These are phyloP conservation scores for Monosporascus sp. DNA, from an alignment of 2,329 filamentous ascomycete genomes.

Conservation along the genomic window DNA sequence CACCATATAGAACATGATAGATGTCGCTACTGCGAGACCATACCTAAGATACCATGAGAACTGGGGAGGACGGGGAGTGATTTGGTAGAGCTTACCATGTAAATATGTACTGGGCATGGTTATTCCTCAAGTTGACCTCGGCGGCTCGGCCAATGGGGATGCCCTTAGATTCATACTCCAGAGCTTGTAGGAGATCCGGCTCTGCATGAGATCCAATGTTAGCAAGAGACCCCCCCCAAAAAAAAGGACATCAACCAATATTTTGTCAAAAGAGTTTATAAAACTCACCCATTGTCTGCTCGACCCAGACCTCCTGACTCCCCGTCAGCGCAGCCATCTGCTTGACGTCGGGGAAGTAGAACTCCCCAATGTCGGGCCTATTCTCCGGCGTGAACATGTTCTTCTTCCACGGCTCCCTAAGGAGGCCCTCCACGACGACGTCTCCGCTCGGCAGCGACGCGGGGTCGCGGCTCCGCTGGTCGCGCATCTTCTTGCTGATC, in stretches of 20 bases:
- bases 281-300: constrained; percentile 80
- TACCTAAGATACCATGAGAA: constrained; percentile 56
- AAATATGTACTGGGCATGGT: constrained; percentile 97
- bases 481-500: constrained; percentile 72
- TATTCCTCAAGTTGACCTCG: constrained; percentile 91
- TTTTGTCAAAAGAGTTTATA: background rate
- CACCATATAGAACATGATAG: constrained; percentile 96
- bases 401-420: constrained; percentile 91
- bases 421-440: constrained; percentile 75
- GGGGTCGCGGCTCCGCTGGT: constrained; percentile 58
- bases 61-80: background rate
- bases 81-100: constrained; percentile 68
- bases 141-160: constrained; percentile 84
- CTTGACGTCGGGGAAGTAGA: constrained; percentile 89
- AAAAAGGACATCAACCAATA: constrained; percentile 7
- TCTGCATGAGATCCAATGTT: constrained; percentile 41
- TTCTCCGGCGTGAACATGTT: constrained; percentile 97
- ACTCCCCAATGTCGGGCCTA: constrained; percentile 73
- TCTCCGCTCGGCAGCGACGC: constrained; percentile 64
- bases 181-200: constrained; percentile 70
- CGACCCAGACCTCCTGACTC: constrained; percentile 88
- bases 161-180: constrained; percentile 72
- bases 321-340: constrained; percentile 84
- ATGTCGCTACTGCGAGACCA: constrained; percentile 74
- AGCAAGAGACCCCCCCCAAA: constrained; percentile 14